Evolutionary conservation across 176 grass and related monocot genomes (phyloP).

Genomic region (Avena insularis): DNA sequence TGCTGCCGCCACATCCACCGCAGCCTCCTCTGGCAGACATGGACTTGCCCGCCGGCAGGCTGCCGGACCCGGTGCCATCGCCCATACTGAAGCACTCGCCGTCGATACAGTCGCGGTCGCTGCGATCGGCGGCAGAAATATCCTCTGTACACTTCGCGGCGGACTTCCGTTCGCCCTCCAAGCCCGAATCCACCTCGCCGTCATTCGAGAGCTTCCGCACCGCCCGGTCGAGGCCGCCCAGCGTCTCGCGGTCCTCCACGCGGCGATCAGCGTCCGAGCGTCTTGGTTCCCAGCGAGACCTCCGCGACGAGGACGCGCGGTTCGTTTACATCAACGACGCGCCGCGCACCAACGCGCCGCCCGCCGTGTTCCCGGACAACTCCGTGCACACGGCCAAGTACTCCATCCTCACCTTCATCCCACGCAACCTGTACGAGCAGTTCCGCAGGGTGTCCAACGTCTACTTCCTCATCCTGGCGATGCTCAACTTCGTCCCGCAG

Average conservation of each 20-base stretch:
- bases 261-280: constrained; percentile 66
- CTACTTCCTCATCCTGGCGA: constrained; percentile 77
- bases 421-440: constrained; percentile 95
- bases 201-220: constrained; percentile 50
- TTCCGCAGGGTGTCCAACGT: constrained; percentile 90
- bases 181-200: constrained; percentile 24
- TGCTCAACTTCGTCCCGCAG: constrained; percentile 83
- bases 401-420: constrained; percentile 78
- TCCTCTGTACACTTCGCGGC: constrained; percentile 54
- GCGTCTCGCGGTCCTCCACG: constrained; percentile 34
- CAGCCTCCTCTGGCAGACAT: constrained; percentile 30
- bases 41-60: constrained; percentile 29
- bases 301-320: constrained; percentile 86
- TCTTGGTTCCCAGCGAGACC: constrained; percentile 72
- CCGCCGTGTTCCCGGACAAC: constrained; percentile 61
- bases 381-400: constrained; percentile 81
- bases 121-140: constrained; percentile 45
- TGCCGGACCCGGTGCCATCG: constrained; percentile 59
- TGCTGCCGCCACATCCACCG: constrained; percentile 36
- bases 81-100: constrained; percentile 60
- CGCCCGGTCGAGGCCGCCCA: constrained; percentile 39
- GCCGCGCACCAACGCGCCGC: constrained; percentile 50
- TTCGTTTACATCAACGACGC: constrained; percentile 92
- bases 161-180: constrained; percentile 47
- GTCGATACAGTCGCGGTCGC: constrained; percentile 30